Conservation (phyloP, 2,329 filamentous ascomycete species). For the Diaporthe nobilis region DNA sequence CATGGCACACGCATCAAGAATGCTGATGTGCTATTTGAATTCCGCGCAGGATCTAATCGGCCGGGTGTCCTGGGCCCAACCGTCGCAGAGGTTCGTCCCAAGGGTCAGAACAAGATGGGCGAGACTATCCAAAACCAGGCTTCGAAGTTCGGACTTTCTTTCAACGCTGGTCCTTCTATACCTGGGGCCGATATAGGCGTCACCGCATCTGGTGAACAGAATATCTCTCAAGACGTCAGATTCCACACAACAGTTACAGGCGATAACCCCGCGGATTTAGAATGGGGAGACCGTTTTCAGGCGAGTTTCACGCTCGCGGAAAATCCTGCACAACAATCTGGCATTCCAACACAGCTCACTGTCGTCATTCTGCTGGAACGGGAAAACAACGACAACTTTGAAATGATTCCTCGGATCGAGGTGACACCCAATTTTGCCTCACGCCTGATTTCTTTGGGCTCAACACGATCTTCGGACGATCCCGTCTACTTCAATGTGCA, state of each 20-base stretch:
- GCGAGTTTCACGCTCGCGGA: slow-evolving; percentile 22
- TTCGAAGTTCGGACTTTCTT: not conserved
- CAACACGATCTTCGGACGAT: slow-evolving; percentile 1
- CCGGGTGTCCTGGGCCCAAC: not conserved
- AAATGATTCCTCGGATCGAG: slow-evolving; percentile 5
- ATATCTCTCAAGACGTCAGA: not conserved
- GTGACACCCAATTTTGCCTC: slow-evolving; percentile 1
- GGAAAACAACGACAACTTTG: slow-evolving; percentile 6
- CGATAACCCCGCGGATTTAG: slow-evolving; percentile 12
- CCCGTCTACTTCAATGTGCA: not conserved
- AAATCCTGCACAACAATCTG: slow-evolving; percentile 5
- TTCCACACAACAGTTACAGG: not conserved
- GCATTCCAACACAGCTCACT: slow-evolving; percentile 25
- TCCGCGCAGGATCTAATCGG: not conserved
- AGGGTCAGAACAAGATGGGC: slow-evolving; percentile 12
- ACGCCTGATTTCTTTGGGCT: not conserved
- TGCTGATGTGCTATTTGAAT: slow-evolving; percentile 21
- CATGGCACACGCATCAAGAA: slow-evolving; percentile 18
- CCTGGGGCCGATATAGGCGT: not conserved
- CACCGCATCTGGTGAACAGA: not conserved
- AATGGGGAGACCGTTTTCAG: slow-evolving; percentile 7
- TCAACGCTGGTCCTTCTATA: not conserved
- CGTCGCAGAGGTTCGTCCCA: not conserved
- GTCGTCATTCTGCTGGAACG: slow-evolving; percentile 17
- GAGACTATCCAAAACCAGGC: slow-evolving; percentile 16